These are phyloP conservation scores for Boletellus ananiceps DNA, from an alignment of 768 basidiomycete species.

Conservation along the genomic window DNA sequence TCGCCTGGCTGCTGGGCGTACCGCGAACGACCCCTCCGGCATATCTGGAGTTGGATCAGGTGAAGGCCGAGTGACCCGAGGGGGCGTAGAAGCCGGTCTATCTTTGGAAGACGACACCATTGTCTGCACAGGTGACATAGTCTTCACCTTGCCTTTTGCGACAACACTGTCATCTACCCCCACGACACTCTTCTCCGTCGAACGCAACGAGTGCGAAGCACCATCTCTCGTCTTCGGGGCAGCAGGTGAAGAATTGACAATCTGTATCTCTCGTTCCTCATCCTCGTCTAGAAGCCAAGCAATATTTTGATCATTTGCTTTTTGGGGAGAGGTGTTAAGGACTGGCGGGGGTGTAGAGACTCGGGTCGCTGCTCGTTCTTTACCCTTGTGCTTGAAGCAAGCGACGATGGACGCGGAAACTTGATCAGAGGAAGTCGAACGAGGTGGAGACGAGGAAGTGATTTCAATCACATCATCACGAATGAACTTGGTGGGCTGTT, in stretches of 20 bases:
- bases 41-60: constrained; percentile 19
- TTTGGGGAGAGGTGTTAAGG: not conserved
- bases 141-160: constrained; percentile 24
- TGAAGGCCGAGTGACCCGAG: constrained; percentile 20
- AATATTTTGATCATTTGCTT: constrained; percentile 39
- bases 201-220: not conserved
- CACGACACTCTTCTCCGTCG: constrained; percentile 20
- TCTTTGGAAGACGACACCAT: constrained; percentile 10
- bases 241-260: constrained; percentile 49
- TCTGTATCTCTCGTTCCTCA: constrained; percentile 49
- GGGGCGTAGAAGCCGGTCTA: constrained; percentile 35
- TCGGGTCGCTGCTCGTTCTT: constrained; percentile 9
- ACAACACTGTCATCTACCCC: constrained; percentile 4
- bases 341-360: not conserved
- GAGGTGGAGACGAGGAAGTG: constrained; percentile 27
- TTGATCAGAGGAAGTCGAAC: constrained; percentile 14
- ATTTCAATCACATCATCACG: constrained; percentile 29
- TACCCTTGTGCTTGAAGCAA: constrained; percentile 3
- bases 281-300: constrained; percentile 68
- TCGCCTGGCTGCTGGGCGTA: constrained; percentile 38
- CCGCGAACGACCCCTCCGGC: constrained; percentile 42
- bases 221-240: constrained; percentile 6
- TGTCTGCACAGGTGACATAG: constrained; percentile 2
- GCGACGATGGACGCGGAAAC: not conserved
- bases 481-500: constrained; percentile 22